Percentiles rank a stretch among this genome's conserved stretches.
Conservation (phyloP, 164 flowering plant genomes). For the Kingdonia uniflora region DNA sequence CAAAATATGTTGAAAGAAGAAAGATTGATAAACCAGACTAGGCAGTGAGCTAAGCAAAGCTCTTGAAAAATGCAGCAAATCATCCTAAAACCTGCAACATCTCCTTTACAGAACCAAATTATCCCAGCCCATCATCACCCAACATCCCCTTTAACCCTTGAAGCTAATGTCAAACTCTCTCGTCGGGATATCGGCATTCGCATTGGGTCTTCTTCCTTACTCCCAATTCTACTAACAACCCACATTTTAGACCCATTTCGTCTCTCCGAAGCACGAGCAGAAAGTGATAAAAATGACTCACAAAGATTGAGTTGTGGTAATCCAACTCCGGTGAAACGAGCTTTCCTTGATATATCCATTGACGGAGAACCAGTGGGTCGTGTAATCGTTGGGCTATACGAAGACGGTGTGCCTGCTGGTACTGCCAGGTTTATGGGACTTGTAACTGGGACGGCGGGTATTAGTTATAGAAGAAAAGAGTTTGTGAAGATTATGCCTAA, state of each 20-base stretch:
- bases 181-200: slow-evolving; percentile 41
- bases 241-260: slow-evolving; percentile 22
- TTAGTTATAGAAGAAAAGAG: slow-evolving; percentile 83
- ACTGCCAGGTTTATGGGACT: slow-evolving; percentile 49
- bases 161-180: slow-evolving; percentile 26
- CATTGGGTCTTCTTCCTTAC: slow-evolving; percentile 26
- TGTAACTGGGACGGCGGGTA: slow-evolving; percentile 63
- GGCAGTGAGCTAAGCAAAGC: not conserved
- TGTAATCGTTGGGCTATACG: slow-evolving; percentile 51
- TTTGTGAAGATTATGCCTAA: slow-evolving; percentile 77
- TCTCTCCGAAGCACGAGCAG: slow-evolving; percentile 31
- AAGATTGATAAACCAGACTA: not conserved
- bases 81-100: slow-evolving; percentile 2
- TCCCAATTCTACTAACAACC: slow-evolving; percentile 21
- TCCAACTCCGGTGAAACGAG: slow-evolving; percentile 30
- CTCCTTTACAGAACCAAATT: slow-evolving; percentile 10
- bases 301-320: slow-evolving; percentile 16
- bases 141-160: slow-evolving; percentile 7
- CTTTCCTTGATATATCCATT: slow-evolving; percentile 70
- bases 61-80: not conserved
- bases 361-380: slow-evolving; percentile 68
- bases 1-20: not conserved
- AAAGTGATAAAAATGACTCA: slow-evolving; percentile 8
- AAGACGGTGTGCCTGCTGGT: slow-evolving; percentile 38
- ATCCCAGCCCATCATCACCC: not conserved